phyloP scores from a whole-genome alignment of 495 filamentous ascomycete species.

The Xylaria curta region DNA sequence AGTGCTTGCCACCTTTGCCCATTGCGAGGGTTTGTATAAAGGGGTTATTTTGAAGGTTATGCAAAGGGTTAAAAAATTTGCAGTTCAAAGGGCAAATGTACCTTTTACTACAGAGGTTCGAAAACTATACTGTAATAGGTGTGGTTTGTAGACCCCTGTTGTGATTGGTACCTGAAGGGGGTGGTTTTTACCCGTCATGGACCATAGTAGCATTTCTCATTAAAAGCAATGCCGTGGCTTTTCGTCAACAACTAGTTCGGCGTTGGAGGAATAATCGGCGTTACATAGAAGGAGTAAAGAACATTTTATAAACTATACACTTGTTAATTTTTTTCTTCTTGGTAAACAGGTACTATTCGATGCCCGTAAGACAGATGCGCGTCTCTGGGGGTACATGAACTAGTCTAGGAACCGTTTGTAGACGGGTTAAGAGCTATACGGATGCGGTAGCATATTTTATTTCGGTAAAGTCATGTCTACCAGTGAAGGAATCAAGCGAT shows the following conservation, averaged over 20 bases:
- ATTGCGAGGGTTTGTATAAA: background rate
- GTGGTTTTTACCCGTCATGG: no score
- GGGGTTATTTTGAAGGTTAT: background rate
- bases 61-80: background rate
- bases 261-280: background rate
- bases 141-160: background rate
- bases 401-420: background rate
- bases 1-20: background rate
- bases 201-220: slow-evolving; percentile 1
- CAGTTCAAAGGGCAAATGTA: background rate
- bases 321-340: background rate
- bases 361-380: background rate
- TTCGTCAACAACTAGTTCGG: background rate
- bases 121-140: background rate
- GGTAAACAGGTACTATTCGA: background rate
- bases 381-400: background rate
- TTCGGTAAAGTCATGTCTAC: background rate
- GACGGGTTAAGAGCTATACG: background rate
- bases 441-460: background rate
- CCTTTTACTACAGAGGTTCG: background rate
- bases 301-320: slow-evolving; percentile 1
- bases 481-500: background rate
- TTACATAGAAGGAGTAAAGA: slow-evolving; percentile 7
- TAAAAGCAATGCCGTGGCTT: background rate
- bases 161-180: no score